A percentile compares a stretch with the other conserved stretches of the same genome.
These are phyloP conservation scores for Chamaecrista fasciculata DNA, from an alignment of 306 rosid species.

Conservation along the genomic window DNA sequence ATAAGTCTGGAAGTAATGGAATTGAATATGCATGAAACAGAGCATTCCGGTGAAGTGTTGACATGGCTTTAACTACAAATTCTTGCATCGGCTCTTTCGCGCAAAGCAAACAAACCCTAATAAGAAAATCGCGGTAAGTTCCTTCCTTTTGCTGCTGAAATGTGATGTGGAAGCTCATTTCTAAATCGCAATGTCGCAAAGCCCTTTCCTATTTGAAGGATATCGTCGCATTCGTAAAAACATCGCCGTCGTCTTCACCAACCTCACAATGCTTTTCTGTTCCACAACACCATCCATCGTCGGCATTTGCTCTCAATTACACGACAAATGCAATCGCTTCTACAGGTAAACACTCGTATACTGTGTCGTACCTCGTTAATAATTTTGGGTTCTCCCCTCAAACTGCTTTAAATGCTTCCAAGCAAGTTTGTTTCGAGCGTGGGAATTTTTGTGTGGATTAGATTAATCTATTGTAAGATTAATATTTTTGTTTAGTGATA, in stretches of 20 bases:
- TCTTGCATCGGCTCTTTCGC: no score
- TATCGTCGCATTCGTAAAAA: background rate
- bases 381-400: constrained; percentile 33
- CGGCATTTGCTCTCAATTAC: background rate
- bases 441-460: no score
- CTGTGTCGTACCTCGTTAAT: constrained; percentile 41
- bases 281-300: background rate
- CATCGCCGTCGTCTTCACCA: background rate
- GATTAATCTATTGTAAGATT: no score
- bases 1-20: no score
- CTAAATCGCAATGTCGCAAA: background rate
- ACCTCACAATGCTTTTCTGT: background rate
- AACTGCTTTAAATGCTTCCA: constrained; percentile 31
- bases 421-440: constrained; percentile 25
- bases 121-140: no score
- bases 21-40: no score
- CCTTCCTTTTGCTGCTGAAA: no score
- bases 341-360: constrained; percentile 17
- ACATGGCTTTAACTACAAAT: no score
- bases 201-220: background rate
- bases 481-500: no score
- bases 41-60: no score
- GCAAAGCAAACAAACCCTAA: no score
- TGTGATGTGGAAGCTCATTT: background rate
- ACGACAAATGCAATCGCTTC: constrained; percentile 11